These are phyloP conservation scores for Kregervanrija fluxuum DNA, from an alignment of 805 yeast species.

Conservation along the genomic window DNA sequence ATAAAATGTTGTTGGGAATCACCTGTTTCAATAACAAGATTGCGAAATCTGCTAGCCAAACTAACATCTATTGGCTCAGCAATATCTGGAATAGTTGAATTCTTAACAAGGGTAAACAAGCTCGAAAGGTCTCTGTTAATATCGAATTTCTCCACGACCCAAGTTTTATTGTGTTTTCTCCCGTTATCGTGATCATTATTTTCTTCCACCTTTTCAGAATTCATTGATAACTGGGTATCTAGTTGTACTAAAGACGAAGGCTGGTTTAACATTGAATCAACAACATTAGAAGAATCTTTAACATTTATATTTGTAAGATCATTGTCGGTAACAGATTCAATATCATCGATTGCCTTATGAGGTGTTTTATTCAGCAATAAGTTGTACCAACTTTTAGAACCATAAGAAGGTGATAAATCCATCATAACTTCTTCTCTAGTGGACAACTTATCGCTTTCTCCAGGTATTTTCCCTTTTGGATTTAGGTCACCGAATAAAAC, in stretches of 20 bases:
- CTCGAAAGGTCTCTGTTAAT: constrained; percentile 44
- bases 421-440: constrained; percentile 2
- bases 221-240: too few species aligned
- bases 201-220: constrained; percentile 1
- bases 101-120: constrained; percentile 36
- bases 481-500: constrained; percentile 47
- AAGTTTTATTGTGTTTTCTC: constrained; percentile 24
- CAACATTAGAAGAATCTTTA: background rate
- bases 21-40: constrained; percentile 14
- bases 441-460: constrained; percentile 14
- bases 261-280: too few species aligned
- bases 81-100: constrained; percentile 20
- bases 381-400: too few species aligned
- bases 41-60: constrained; percentile 8
- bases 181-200: background rate
- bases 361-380: too few species aligned
- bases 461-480: constrained; percentile 51
- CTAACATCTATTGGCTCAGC: constrained; percentile 2
- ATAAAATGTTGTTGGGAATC: constrained; percentile 42
- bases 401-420: background rate
- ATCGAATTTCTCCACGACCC: constrained; percentile 55
- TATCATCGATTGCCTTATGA: too few species aligned
- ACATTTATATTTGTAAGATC: background rate
- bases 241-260: too few species aligned
- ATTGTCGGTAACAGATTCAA: too few species aligned